Evolutionary conservation across 202 grass and related monocot genomes (phyloP).

Genomic region (Carex arenaria): DNA sequence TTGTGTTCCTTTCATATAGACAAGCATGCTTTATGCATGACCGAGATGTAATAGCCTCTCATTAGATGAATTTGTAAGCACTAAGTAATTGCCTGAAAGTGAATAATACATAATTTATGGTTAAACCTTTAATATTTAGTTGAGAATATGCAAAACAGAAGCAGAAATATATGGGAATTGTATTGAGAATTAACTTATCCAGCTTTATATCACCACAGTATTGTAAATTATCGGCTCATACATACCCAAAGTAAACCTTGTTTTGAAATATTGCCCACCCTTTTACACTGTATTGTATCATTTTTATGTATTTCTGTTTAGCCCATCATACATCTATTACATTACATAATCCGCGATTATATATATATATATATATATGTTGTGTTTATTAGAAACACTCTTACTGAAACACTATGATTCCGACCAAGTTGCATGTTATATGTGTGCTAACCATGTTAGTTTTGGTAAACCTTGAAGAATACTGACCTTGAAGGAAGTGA

Average conservation of each 20-base stretch:
- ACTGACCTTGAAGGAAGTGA: background rate
- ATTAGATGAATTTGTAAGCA: background rate
- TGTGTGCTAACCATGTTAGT: too few species aligned
- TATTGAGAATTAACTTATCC: background rate
- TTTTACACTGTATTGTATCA: background rate
- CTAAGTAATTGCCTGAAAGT: background rate
- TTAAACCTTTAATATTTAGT: background rate
- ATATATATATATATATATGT: too few species aligned
- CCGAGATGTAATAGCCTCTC: constrained; percentile 19
- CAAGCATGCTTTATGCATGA: constrained; percentile 25
- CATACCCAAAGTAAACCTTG: background rate
- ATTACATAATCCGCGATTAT: background rate
- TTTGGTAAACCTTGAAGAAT: background rate
- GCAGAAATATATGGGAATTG: background rate
- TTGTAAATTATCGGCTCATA: background rate
- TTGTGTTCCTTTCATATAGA: constrained; percentile 14
- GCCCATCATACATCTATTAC: background rate
- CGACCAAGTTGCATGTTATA: too few species aligned
- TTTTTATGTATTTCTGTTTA: background rate
- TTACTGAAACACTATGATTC: too few species aligned
- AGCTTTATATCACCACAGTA: background rate
- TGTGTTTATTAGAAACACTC: too few species aligned
- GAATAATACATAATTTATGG: background rate
- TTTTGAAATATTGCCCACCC: background rate
- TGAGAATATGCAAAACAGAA: background rate